Evolutionary conservation across 2,329 filamentous ascomycete species (phyloP).

Genomic region (Penicillium sp.): DNA sequence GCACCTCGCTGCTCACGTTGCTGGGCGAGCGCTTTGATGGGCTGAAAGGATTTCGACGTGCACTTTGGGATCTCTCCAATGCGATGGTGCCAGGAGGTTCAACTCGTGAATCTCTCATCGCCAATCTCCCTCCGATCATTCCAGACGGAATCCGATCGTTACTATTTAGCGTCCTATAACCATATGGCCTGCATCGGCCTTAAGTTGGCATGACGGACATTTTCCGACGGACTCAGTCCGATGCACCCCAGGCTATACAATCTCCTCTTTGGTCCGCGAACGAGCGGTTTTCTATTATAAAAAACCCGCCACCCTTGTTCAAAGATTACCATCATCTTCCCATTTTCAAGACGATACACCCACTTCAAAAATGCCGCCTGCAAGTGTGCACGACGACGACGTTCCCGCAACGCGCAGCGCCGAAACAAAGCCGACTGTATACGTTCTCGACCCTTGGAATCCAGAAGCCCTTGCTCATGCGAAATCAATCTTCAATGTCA

Average conservation of each 20-base stretch:
- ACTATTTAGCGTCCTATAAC: background rate
- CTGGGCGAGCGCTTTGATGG: constrained; percentile 20
- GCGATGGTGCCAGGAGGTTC: background rate
- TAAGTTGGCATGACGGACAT: background rate
- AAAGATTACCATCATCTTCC: background rate
- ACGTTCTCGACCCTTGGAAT: constrained; percentile 47
- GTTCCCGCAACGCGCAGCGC: constrained; percentile 3
- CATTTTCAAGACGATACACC: background rate
- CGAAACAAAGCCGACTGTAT: constrained; percentile 44
- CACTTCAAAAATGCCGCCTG: constrained; percentile 11
- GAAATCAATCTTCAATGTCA: constrained; percentile 44
- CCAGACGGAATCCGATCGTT: constrained; percentile 7
- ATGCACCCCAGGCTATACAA: background rate
- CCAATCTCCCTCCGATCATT: constrained; percentile 14
- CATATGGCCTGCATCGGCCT: background rate
- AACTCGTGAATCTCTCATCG: constrained; percentile 9
- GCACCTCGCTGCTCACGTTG: constrained; percentile 20
- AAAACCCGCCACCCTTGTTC: background rate
- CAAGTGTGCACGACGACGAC: constrained; percentile 9
- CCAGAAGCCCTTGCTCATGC: constrained; percentile 40
- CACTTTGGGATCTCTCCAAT: constrained; percentile 18
- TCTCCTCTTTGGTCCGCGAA: background rate
- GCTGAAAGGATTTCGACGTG: constrained; percentile 18
- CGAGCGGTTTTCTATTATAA: background rate
- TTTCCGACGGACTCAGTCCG: background rate